These are phyloP conservation scores for Elsinoe necatrix DNA, from an alignment of 2,329 filamentous ascomycete genomes.

Conservation along the genomic window DNA sequence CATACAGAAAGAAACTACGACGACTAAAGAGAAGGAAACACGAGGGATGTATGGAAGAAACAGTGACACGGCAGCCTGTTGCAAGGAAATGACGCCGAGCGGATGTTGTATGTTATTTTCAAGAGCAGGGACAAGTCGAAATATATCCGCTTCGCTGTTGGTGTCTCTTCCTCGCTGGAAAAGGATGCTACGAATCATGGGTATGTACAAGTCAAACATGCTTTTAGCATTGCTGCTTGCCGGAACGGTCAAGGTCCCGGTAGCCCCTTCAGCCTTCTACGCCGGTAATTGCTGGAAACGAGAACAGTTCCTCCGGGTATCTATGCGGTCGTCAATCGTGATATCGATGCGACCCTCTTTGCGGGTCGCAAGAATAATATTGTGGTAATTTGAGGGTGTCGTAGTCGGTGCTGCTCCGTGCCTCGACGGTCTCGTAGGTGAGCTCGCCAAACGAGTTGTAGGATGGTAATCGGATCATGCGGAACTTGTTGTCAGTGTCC, in stretches of 20 bases:
- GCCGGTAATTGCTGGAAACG: constrained; percentile 5
- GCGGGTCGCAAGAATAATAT: constrained; percentile 11
- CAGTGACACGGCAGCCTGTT: background rate
- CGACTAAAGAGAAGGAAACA: background rate
- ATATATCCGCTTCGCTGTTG: background rate
- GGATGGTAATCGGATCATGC: constrained; percentile 46
- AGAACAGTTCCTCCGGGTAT: constrained; percentile 13
- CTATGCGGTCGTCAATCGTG: constrained; percentile 15
- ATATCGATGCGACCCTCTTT: background rate
- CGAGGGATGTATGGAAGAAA: background rate
- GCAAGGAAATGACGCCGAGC: background rate
- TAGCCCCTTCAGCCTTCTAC: constrained; percentile 7
- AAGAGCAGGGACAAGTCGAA: background rate
- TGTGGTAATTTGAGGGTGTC: constrained; percentile 11
- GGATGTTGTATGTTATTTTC: background rate
- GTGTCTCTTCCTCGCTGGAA: background rate
- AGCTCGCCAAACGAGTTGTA: constrained; percentile 19
- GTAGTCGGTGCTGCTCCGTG: constrained; percentile 19
- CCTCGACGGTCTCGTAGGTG: background rate
- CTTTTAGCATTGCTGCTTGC: constrained; percentile 12
- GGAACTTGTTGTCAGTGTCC: constrained; percentile 69
- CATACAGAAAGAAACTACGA: background rate
- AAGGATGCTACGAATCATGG: background rate
- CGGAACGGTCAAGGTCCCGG: background rate
- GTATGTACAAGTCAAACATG: constrained; percentile 13